phyloP scores from a whole-genome alignment of 2,329 filamentous ascomycete species.

The Leptosphaerulina australis region DNA sequence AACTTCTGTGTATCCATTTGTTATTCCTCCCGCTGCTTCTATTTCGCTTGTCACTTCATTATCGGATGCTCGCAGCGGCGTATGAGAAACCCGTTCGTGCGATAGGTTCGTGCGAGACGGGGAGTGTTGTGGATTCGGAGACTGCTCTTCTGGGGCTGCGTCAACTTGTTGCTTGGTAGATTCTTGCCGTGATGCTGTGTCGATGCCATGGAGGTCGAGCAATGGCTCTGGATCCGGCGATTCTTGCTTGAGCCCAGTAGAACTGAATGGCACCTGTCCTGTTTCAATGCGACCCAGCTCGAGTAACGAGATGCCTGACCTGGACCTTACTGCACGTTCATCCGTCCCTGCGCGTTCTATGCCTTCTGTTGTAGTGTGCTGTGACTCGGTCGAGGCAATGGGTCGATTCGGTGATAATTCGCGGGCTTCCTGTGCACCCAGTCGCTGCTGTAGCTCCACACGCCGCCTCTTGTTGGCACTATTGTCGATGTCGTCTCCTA shows the following conservation, averaged over 20 bases:
- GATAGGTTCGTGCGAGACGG: too few relatives aligned
- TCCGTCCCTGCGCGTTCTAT: not conserved
- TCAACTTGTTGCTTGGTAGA: slow-evolving; percentile 13
- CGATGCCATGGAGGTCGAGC: slow-evolving; percentile 10
- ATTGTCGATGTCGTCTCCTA: slow-evolving; percentile 18
- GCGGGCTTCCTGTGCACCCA: slow-evolving; percentile 20
- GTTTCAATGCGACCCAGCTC: slow-evolving; percentile 27
- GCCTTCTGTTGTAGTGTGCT: slow-evolving; percentile 21
- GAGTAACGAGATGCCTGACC: slow-evolving; percentile 27
- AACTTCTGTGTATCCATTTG: too few relatives aligned
- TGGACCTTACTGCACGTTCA: slow-evolving; percentile 18
- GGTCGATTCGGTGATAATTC: slow-evolving; percentile 34
- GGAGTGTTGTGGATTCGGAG: not conserved
- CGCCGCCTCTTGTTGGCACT: slow-evolving; percentile 34
- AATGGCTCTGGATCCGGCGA: slow-evolving; percentile 29
- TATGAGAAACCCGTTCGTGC: too few relatives aligned
- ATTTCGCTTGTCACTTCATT: too few relatives aligned
- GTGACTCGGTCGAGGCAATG: slow-evolving; percentile 36
- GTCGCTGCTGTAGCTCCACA: slow-evolving; percentile 24
- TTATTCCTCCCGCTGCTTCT: too few relatives aligned
- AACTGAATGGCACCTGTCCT: slow-evolving; percentile 26
- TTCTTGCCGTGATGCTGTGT: slow-evolving; percentile 2
- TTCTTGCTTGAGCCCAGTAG: slow-evolving; percentile 31
- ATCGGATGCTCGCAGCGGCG: too few relatives aligned
- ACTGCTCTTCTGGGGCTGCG: slow-evolving; percentile 5